Evolutionary conservation across 2,329 filamentous ascomycete species (phyloP).

Genomic region (Didymella arachidicola): DNA sequence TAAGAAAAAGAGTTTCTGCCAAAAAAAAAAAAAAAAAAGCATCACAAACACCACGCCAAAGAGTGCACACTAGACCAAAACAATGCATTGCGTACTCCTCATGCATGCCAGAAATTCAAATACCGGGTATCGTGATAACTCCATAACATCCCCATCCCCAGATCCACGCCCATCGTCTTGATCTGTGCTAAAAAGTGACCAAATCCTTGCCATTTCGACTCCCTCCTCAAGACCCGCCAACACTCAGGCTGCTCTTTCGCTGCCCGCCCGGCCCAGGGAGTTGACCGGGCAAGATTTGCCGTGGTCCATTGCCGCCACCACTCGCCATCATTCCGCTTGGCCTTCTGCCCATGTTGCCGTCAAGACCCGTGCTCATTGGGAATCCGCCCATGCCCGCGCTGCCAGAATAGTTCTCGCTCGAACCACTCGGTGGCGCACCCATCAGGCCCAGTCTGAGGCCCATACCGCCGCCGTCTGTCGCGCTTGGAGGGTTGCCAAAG

Average conservation of each 20-base stretch:
- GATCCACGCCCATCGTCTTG: neutral
- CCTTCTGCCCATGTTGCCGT: conserved; percentile 33
- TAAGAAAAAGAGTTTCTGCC: no score
- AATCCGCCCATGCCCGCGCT: conserved; percentile 41
- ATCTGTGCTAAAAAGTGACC: neutral
- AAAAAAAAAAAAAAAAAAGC: no score
- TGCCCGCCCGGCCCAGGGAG: conserved; percentile 44
- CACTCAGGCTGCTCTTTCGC: conserved; percentile 44
- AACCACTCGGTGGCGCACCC: conserved; percentile 44
- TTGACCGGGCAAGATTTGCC: conserved; percentile 50
- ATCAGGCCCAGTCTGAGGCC: conserved; percentile 43
- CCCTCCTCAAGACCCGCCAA: conserved; percentile 24
- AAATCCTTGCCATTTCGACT: no score
- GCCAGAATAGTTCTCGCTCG: conserved; percentile 42
- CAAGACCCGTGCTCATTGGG: conserved; percentile 44
- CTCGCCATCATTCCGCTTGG: conserved; percentile 41
- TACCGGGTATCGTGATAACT: neutral
- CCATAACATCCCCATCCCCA: neutral
- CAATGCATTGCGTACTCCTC: neutral
- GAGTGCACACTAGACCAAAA: neutral
- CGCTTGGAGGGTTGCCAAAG: conserved; percentile 32
- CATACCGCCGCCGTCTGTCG: conserved; percentile 33
- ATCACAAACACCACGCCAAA: no score
- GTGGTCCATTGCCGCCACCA: conserved; percentile 27
- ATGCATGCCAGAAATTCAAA: neutral